These are phyloP conservation scores for Daldinia caldariorum DNA, from an alignment of 495 filamentous ascomycete species.

Conservation along the genomic window DNA sequence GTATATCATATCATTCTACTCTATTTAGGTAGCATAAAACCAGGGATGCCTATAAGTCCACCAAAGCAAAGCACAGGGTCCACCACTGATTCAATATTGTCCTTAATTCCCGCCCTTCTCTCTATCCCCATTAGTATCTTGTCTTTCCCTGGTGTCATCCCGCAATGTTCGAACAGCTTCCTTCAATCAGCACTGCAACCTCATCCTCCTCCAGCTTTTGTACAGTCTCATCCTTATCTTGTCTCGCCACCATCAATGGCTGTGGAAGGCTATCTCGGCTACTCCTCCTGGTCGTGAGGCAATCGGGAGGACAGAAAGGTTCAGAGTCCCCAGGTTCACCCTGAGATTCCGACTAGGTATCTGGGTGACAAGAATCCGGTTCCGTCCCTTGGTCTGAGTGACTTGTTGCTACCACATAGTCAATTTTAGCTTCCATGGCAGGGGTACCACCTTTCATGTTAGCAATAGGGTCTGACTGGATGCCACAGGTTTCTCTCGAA, in stretches of 20 bases:
- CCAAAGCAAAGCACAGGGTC: background rate
- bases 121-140: background rate
- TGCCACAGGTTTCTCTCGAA: background rate
- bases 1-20: background rate
- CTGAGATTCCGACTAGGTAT: constrained; percentile 39
- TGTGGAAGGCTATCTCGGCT: constrained; percentile 2
- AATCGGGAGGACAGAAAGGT: constrained; percentile 40
- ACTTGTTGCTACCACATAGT: background rate
- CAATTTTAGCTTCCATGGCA: background rate
- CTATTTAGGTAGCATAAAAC: background rate
- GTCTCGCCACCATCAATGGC: background rate
- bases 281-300: constrained; percentile 23
- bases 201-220: background rate
- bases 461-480: background rate
- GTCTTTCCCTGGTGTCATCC: background rate
- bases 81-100: background rate
- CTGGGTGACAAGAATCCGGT: constrained; percentile 33
- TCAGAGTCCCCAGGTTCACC: constrained; percentile 46
- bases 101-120: background rate
- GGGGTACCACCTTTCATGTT: background rate
- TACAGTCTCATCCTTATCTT: constrained; percentile 11
- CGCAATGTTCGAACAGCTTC: background rate
- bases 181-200: background rate
- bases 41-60: background rate
- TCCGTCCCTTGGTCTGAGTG: background rate